Percentiles rank a stretch among this genome's conserved stretches.
phyloP scores from a whole-genome alignment of 108 stramenopile species.

The Nitzschia sp. region DNA sequence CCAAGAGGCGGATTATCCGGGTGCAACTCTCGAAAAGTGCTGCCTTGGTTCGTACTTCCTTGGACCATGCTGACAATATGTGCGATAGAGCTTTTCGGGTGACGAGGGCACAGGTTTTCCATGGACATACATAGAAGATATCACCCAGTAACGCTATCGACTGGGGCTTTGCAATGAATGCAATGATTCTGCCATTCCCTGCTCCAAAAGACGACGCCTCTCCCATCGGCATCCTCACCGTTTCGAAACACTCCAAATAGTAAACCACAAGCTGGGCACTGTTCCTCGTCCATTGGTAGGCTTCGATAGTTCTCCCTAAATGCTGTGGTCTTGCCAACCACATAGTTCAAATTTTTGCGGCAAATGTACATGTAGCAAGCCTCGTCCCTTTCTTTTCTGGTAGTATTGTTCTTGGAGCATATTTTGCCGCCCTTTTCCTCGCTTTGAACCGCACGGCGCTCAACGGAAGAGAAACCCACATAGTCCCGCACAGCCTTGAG shows the following conservation, averaged over 20 bases:
- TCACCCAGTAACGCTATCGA: no score
- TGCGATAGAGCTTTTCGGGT: neutral
- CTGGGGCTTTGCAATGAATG: conserved; percentile 53
- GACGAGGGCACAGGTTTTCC: no score
- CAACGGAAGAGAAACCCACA: conserved; percentile 54
- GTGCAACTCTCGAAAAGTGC: neutral
- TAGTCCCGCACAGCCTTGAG: conserved; percentile 65
- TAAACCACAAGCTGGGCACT: conserved; percentile 38
- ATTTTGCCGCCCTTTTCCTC: neutral
- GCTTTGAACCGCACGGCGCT: conserved; percentile 35
- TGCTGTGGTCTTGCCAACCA: conserved; percentile 27
- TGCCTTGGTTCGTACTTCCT: neutral
- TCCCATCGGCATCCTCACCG: conserved; percentile 46
- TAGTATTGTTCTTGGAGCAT: neutral
- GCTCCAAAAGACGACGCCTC: conserved; percentile 59
- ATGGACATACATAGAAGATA: no score
- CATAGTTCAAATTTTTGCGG: conserved; percentile 42
- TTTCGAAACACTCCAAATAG: conserved; percentile 58
- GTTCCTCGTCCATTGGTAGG: conserved; percentile 31
- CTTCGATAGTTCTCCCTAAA: conserved; percentile 2
- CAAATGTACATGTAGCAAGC: conserved; percentile 63
- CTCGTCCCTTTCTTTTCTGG: conserved; percentile 8
- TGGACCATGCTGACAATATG: neutral
- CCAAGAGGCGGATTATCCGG: no score
- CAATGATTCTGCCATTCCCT: conserved; percentile 64